Evolutionary conservation across 1,284 basidiomycete species (phyloP), one percentile per base, ranked within the genome.

Genomic region (Boletellus sp.): DNA sequence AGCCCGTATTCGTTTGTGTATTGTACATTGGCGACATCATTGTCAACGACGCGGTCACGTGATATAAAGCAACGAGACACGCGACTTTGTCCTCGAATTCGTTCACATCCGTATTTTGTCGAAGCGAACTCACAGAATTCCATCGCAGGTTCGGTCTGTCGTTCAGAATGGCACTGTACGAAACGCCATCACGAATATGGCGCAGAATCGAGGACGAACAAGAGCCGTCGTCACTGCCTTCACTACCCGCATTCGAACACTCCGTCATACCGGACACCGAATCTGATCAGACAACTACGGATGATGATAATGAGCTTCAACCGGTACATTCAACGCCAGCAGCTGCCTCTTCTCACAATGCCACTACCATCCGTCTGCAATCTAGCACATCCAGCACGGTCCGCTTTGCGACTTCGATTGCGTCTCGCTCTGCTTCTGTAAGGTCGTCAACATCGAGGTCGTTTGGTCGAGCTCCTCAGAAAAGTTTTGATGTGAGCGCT

Each of bases 181-280:
- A 90, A 64, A 90, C 87, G 8, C 87, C 87, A 0, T 89, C 87
- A 23, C 73, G 86, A 39, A 81, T 90, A 58, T 86, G 82, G 83
- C 75, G 87, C 21, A 77, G 87, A 41, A 88, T 90, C 37, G 77
- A 89, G 63, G 83, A 87, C 55, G 78, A 77, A 44, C 66, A 70
- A 53, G 86, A 88, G 52, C 83, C 89, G 72, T 84, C 87, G 7
- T 90, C 87, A 30, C 68, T 90, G 3, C 87, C 87, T 2, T 87
- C 85, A 7, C 65, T 89, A 7, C 84, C 85, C 11, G 70, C 57
- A 1, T 80, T 85, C 56, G 84, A 88, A 34, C 78, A 84, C 55
- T 83, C 82, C 17, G 70, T 54, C 5, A 65, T 67, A 38, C 59
- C 67, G 40, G 59, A 61, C 47, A 65, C 60, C 43, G 64, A 63